These are phyloP conservation scores for Raffaelea ambrosiae DNA, from an alignment of 2,329 filamentous ascomycete genomes.

Conservation along the genomic window DNA sequence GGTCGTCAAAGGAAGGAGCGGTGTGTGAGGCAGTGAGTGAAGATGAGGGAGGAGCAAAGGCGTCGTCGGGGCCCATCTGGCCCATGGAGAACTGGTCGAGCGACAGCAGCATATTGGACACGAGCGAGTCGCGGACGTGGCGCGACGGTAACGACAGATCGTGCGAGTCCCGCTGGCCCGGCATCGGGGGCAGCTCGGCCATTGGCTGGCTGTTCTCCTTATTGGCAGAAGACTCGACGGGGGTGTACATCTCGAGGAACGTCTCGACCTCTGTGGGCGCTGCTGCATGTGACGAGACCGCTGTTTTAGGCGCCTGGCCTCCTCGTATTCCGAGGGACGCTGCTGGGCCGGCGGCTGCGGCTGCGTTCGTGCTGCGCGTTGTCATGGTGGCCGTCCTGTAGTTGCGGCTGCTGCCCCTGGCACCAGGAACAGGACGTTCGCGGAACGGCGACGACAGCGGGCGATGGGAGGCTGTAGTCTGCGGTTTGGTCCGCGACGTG, in stretches of 20 bases:
- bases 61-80: slow-evolving; percentile 26
- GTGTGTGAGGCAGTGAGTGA: slow-evolving; percentile 10
- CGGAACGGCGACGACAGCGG: slow-evolving; percentile 19
- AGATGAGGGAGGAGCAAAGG: slow-evolving; percentile 17
- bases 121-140: slow-evolving; percentile 78
- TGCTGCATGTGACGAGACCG: too few relatives aligned
- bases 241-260: slow-evolving; percentile 30
- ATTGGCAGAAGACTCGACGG: slow-evolving; percentile 25
- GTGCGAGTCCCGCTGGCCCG: slow-evolving; percentile 58
- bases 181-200: slow-evolving; percentile 17
- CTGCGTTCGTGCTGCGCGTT: not conserved
- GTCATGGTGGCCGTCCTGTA: slow-evolving; percentile 8
- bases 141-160: slow-evolving; percentile 73
- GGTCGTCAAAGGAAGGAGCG: slow-evolving; percentile 24
- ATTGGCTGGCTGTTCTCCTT: slow-evolving; percentile 22
- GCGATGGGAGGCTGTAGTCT: slow-evolving; percentile 15
- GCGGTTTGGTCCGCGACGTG: slow-evolving; percentile 15
- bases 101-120: slow-evolving; percentile 91
- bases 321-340: too few relatives aligned
- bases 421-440: slow-evolving; percentile 13
- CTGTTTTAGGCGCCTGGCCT: too few relatives aligned
- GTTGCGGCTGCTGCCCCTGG: slow-evolving; percentile 4
- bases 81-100: slow-evolving; percentile 71
- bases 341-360: too few relatives aligned
- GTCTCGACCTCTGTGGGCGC: slow-evolving; percentile 22